These are phyloP conservation scores for Backusella sp. DNA, from an alignment of 192 early-diverging fungal genomes.

Conservation along the genomic window DNA sequence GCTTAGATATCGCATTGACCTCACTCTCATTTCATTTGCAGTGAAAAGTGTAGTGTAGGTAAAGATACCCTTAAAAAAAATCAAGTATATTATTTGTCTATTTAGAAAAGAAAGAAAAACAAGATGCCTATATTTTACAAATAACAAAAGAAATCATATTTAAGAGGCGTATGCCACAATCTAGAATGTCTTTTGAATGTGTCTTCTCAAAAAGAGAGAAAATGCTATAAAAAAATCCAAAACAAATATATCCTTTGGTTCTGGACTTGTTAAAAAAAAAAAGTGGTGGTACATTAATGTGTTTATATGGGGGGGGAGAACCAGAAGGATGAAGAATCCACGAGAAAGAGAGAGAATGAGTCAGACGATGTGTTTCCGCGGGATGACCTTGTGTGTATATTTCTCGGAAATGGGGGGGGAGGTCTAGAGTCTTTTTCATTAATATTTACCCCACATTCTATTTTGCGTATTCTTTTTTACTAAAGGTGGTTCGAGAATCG, in stretches of 20 bases:
- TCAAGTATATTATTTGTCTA: too few species aligned
- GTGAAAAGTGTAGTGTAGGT: too few species aligned
- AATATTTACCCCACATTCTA: not conserved
- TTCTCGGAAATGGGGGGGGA: not conserved
- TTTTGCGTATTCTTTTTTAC: not conserved
- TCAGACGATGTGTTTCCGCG: not conserved
- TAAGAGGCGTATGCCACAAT: too few species aligned
- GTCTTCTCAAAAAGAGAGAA: not conserved
- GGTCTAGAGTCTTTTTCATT: not conserved
- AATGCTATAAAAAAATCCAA: not conserved
- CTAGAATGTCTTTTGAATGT: too few species aligned
- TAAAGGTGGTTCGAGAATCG: not conserved
- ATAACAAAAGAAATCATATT: too few species aligned
- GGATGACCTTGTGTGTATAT: not conserved
- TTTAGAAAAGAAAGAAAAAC: too few species aligned
- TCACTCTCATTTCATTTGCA: too few species aligned
- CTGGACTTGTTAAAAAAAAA: not conserved
- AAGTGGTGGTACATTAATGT: not conserved
- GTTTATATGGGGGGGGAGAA: not conserved
- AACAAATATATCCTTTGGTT: not conserved
- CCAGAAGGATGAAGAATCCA: not conserved
- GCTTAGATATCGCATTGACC: too few species aligned
- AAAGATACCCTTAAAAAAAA: too few species aligned
- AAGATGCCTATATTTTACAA: too few species aligned
- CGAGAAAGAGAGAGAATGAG: not conserved